Evolutionary conservation across 257 asterid species (phyloP), one percentile per base, ranked within the genome.

Genomic region (Verbascum thapsus): DNA sequence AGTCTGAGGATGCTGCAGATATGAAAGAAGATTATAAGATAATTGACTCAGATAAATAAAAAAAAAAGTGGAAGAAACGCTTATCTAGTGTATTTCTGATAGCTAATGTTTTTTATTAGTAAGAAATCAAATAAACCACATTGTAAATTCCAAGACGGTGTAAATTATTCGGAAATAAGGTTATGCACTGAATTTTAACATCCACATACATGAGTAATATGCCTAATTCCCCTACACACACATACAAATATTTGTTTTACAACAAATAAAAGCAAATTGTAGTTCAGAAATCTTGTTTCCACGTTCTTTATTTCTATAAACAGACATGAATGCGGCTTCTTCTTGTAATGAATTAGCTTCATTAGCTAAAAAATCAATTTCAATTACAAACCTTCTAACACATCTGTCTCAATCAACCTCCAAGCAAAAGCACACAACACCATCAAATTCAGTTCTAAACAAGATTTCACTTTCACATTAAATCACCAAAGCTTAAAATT

Each of bases 1-100:
- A 58, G 51, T 50, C 47, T 35, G 20, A 45, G 45, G 51, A 74
- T 58, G 59, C 77, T 68, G 80, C 64, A 69, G 48, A 56, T 16
- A 8, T 7, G 5, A 11, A 22, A 48, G 44, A 48, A 58, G 39
- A 38, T 54, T 11, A 23, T 10, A 11, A 32, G 32, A 56, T 12
- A 45, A 51, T 41, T 7, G 63, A 71, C 39, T 10, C 41, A 60
- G 53, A 42, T 4, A 66, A 1, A 15, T 11, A 35, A 30, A 60
- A 3, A 8, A 32, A 49, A 37, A 34, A 20, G 5, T 3, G 47
- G 49, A 11, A 38, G 12, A 44, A 70, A 35, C 7, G 13, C 6
- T 18, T 32, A 55, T 9, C 15, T 3, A 19, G 0, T 17, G 16
- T 11, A 11, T 26, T 7, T 5, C 30, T 18, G 35, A 37, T 16